Evolutionary conservation across 2,329 filamentous ascomycete species (phyloP).

Genomic region (Elsinoe necatrix): DNA sequence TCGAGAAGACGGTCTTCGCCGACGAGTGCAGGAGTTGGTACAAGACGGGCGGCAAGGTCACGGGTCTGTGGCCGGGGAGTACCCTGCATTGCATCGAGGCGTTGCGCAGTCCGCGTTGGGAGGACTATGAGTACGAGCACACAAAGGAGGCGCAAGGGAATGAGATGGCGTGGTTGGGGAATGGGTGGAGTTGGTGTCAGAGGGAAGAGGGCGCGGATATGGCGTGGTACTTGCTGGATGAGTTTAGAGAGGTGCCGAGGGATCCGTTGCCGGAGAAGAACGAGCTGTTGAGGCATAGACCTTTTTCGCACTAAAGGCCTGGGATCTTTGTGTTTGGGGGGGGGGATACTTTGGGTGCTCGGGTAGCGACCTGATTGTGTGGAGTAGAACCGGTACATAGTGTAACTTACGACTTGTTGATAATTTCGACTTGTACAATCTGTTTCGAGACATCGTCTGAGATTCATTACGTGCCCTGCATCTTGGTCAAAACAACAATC

Average conservation of each 20-base stretch:
- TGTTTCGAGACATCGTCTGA: background rate
- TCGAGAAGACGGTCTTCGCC: constrained; percentile 39
- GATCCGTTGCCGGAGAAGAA: constrained; percentile 33
- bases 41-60: constrained; percentile 24
- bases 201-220: constrained; percentile 29
- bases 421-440: background rate
- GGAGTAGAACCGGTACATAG: background rate
- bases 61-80: constrained; percentile 38
- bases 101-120: constrained; percentile 36
- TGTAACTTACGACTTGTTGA: background rate
- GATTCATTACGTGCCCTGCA: background rate
- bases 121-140: constrained; percentile 41
- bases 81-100: constrained; percentile 45
- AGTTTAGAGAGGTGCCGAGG: constrained; percentile 32
- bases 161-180: constrained; percentile 33
- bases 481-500: no score
- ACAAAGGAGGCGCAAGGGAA: constrained; percentile 20
- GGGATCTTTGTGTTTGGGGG: background rate
- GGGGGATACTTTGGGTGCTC: background rate
- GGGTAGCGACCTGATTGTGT: background rate
- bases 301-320: constrained; percentile 31
- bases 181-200: constrained; percentile 31
- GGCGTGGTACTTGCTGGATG: constrained; percentile 36
- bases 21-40: constrained; percentile 41
- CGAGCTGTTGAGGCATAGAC: constrained; percentile 27